Evolutionary conservation across 2,329 filamentous ascomycete genomes (phyloP).

Genomic region (Colletotrichum sp.): DNA sequence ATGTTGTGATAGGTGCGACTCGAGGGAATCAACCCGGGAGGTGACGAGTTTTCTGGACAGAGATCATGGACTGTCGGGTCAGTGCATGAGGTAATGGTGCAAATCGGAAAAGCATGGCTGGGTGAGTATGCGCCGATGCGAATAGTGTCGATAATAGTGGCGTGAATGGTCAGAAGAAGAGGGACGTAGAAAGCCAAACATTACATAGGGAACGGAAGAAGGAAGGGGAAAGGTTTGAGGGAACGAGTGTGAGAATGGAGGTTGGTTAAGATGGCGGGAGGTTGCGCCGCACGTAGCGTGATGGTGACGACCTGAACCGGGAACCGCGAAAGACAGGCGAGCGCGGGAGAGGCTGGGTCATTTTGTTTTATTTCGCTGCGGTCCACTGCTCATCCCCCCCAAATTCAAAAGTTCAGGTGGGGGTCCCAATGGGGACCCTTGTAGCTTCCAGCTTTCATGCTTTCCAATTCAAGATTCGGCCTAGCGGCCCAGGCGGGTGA

Average conservation of each 20-base stretch:
- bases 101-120: conserved; percentile 24
- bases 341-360: conserved; percentile 5
- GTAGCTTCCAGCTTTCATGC: conserved; percentile 1
- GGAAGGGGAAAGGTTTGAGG: not conserved
- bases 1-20: conserved; percentile 6
- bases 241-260: not conserved
- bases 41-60: conserved; percentile 18
- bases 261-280: conserved; percentile 11
- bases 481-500: conserved; percentile 13
- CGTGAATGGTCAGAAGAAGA: not conserved
- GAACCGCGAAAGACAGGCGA: not conserved
- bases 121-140: not conserved
- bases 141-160: not conserved
- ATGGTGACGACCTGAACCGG: conserved; percentile 2
- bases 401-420: conserved; percentile 9
- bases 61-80: conserved; percentile 16
- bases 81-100: conserved; percentile 26
- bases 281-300: conserved; percentile 1
- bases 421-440: conserved; percentile 1
- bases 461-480: not conserved
- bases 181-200: not conserved
- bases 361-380: conserved; percentile 13
- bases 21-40: conserved; percentile 18
- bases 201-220: conserved; percentile 13
- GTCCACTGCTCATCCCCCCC: not conserved